A percentile compares a stretch with the other conserved stretches of the same genome.
Conservation (phyloP, 306 rosid genomes). For the Medicago lupulina region DNA sequence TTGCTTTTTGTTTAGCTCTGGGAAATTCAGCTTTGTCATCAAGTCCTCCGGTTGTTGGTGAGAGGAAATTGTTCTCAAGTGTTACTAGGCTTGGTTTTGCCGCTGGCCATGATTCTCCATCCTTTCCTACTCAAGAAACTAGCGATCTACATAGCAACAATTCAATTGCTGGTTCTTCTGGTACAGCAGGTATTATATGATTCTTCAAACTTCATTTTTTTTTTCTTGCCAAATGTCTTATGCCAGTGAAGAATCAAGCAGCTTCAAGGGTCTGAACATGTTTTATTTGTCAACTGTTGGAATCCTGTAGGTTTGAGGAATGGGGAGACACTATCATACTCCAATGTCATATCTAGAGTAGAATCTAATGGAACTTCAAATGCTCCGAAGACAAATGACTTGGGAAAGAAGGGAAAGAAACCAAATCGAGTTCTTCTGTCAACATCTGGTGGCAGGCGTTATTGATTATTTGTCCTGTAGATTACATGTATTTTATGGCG, state of each 20-base stretch:
- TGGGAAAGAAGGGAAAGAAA: constrained; percentile 89
- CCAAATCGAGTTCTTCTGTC: constrained; percentile 80
- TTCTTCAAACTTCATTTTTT: constrained; percentile 20
- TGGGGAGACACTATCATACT: constrained; percentile 70
- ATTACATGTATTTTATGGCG: constrained; percentile 15
- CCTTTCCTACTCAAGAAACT: constrained; percentile 71
- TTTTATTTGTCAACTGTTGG: neutral
- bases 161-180: constrained; percentile 48
- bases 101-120: constrained; percentile 91
- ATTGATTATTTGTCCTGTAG: constrained; percentile 46
- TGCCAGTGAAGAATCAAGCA: constrained; percentile 11
- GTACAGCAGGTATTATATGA: constrained; percentile 52
- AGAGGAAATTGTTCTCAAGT: constrained; percentile 75
- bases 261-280: constrained; percentile 16
- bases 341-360: constrained; percentile 69
- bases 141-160: constrained; percentile 42
- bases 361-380: constrained; percentile 53
- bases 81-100: constrained; percentile 94
- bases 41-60: constrained; percentile 79
- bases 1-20: constrained; percentile 63
- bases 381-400: constrained; percentile 66
- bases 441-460: constrained; percentile 90
- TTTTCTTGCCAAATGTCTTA: constrained; percentile 11
- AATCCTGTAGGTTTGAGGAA: constrained; percentile 52
- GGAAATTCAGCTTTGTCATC: constrained; percentile 71